These are phyloP conservation scores for Lumnitzera racemosa DNA, from an alignment of 345 rosid genomes.

Conservation along the genomic window DNA sequence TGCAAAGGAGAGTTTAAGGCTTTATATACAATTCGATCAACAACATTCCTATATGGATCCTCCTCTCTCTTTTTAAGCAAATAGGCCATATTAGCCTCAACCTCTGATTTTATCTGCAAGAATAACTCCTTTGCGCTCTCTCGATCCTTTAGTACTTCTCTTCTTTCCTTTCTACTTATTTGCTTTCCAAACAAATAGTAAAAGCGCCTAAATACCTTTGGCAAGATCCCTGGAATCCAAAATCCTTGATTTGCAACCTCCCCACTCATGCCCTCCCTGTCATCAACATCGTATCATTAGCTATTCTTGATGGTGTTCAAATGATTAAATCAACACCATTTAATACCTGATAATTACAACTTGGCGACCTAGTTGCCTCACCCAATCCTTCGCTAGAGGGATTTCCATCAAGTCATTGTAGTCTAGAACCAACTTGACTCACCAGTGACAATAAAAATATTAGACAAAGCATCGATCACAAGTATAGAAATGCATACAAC, in stretches of 20 bases:
- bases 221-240: conserved; percentile 15
- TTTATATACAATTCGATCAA: conserved; percentile 34
- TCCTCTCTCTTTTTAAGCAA: conserved; percentile 42
- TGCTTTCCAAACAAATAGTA: conserved; percentile 37
- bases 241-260: conserved; percentile 30
- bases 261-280: conserved; percentile 22
- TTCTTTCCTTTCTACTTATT: conserved; percentile 36
- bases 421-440: conserved; percentile 20
- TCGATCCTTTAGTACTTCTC: conserved; percentile 29
- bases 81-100: conserved; percentile 40
- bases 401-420: conserved; percentile 31
- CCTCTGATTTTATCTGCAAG: conserved; percentile 35
- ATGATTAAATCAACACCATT: not conserved
- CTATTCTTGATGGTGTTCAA: not conserved
- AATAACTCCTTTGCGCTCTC: conserved; percentile 36
- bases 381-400: conserved; percentile 16
- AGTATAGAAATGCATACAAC: not conserved
- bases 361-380: conserved; percentile 6
- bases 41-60: conserved; percentile 44
- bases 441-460: not conserved
- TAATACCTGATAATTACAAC: conserved; percentile 18
- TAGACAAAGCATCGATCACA: not conserved
- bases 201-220: conserved; percentile 32
- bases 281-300: not conserved
- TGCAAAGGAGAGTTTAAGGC: conserved; percentile 26